phyloP scores from a whole-genome alignment of 2,329 filamentous ascomycete genomes.

The Periglandula ipomoeae region DNA sequence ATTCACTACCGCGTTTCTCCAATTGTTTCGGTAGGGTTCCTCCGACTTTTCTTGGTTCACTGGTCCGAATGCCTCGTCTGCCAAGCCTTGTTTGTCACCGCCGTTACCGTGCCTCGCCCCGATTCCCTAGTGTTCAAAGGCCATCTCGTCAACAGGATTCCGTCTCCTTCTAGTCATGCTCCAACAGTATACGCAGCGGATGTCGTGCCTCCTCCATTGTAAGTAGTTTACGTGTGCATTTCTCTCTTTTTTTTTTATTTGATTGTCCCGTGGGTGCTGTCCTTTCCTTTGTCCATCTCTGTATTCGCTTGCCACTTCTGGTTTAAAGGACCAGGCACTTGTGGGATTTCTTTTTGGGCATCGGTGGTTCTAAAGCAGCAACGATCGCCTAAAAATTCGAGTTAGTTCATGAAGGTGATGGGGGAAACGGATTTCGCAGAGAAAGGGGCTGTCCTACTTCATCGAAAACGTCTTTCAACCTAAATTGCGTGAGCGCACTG shows the following conservation, averaged over 20 bases:
- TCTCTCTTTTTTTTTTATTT: neutral
- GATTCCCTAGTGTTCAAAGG: slow-evolving; percentile 3
- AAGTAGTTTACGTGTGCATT: slow-evolving; percentile 2
- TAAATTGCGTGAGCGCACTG: slow-evolving; percentile 95
- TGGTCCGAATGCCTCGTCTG: neutral
- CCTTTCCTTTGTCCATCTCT: slow-evolving; percentile 7
- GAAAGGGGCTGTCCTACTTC: slow-evolving; percentile 54
- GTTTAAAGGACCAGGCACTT: slow-evolving; percentile 61
- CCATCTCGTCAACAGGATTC: slow-evolving; percentile 6
- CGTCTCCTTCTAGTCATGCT: slow-evolving; percentile 7
- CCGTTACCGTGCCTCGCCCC: neutral
- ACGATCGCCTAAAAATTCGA: slow-evolving; percentile 68
- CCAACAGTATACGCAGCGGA: slow-evolving; percentile 6
- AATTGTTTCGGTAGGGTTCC: neutral
- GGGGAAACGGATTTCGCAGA: neutral
- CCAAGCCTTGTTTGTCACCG: slow-evolving; percentile 1
- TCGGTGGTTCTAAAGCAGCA: slow-evolving; percentile 81
- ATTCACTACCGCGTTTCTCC: neutral
- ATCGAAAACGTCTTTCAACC: slow-evolving; percentile 98
- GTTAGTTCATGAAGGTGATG: neutral
- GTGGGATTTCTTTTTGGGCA: slow-evolving; percentile 66
- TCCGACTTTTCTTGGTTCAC: neutral
- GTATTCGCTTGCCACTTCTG: neutral
- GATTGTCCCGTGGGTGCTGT: neutral
- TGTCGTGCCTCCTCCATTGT: slow-evolving; percentile 5